Conservation (phyloP, 805 yeast genomes). For the Kodamaea lidongshanica region DNA sequence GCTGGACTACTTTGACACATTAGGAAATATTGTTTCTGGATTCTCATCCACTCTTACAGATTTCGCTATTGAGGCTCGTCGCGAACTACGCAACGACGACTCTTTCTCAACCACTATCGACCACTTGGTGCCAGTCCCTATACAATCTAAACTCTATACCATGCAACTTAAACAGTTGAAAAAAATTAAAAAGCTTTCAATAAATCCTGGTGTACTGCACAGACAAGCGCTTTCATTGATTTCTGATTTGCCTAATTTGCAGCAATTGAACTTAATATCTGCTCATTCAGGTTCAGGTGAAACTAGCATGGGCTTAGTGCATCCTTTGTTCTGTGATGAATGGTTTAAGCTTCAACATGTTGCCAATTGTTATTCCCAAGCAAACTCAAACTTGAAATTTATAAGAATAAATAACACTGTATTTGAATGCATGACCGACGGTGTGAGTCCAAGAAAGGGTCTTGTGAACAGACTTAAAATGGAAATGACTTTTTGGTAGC, state of each 20-base stretch:
- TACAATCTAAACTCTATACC: slow-evolving; percentile 7
- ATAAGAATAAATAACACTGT: slow-evolving; percentile 46
- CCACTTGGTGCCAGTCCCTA: slow-evolving; percentile 6
- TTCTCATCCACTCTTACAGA: slow-evolving; percentile 21
- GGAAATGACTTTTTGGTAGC: slow-evolving; percentile 2
- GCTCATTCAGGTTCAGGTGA: slow-evolving; percentile 47
- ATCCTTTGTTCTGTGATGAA: slow-evolving; percentile 50
- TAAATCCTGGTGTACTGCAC: slow-evolving; percentile 32
- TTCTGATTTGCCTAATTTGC: slow-evolving; percentile 17
- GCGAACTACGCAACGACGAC: slow-evolving; percentile 18
- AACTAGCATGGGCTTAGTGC: slow-evolving; percentile 47
- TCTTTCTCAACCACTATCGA: slow-evolving; percentile 6
- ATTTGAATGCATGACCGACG: slow-evolving; percentile 32
- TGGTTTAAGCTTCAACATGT: slow-evolving; percentile 54
- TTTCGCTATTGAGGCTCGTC: slow-evolving; percentile 36
- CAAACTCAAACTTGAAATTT: slow-evolving; percentile 28
- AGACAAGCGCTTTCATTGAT: slow-evolving; percentile 19
- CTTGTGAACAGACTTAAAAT: slow-evolving; percentile 43
- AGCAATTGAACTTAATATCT: slow-evolving; percentile 42
- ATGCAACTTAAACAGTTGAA: slow-evolving; percentile 11
- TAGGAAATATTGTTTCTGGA: slow-evolving; percentile 2
- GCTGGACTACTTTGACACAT: slow-evolving; percentile 3
- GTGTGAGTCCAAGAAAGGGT: slow-evolving; percentile 38
- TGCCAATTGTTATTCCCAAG: slow-evolving; percentile 35
- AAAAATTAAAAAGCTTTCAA: slow-evolving; percentile 31